Evolutionary conservation across 2,329 filamentous ascomycete species (phyloP), one percentile per base, ranked within the genome.

Genomic region (Pleoardoris graminearum): DNA sequence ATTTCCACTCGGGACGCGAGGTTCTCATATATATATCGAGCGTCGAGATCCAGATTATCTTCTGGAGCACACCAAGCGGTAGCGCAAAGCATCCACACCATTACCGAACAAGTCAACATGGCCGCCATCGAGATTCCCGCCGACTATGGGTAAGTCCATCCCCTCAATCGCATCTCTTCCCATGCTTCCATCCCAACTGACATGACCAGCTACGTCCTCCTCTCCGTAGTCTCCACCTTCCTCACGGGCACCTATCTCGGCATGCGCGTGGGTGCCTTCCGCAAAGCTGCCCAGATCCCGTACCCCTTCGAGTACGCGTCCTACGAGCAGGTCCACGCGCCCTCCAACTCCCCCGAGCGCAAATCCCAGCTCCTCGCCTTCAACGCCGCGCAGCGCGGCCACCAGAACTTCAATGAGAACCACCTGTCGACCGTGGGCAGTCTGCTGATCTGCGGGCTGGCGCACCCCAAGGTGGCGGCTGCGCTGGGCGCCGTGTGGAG

Each of bases 261-360:
- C 58, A 48, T 21, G 14, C 74, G 80, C 64, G 77, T 80, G 25
- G 66, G 65, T 39, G 19, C 36, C 19, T 72, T 77, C 68, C 82
- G 84, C 71, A 80, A 78, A 59, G 62, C 69, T 3, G 81, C 83
- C 55, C 75, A 78, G 36, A 73, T 85, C 54, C 75, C 76, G 14
- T 85, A 85, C 69, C 84, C 84, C 12, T 80, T 82, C 72, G 71
- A 75, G 66, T 85, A 84, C 72, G 84, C 84, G 25, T 80, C 80
- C 19, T 70, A 76, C 43, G 77, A 81, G 54, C 79, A 84, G 67
- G 76, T 82, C 67, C 77, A 67, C 30, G 63, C 70, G 14, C 69
- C 73, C 3, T 16, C 7, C 30, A 33, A 7, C 14, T 59, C 69
- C 2, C 63, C 70, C 17, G 65, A 70, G 12, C 76, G 60, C 62